Evolutionary conservation across 169 alveolate species (phyloP), one percentile per base, ranked within the genome.

Genomic region (Hepatocystis sp.): DNA sequence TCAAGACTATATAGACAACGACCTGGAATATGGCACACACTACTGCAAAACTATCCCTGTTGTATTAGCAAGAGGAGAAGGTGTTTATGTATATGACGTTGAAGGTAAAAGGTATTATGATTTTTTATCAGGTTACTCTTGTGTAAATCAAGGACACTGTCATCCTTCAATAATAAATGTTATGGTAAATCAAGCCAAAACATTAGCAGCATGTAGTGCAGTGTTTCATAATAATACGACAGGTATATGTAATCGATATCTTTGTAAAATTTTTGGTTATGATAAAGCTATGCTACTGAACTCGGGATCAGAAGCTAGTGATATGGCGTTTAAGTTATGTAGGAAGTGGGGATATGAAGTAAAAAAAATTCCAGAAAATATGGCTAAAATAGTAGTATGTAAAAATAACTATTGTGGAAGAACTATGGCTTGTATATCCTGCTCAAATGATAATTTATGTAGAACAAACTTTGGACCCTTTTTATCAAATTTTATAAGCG

Each of bases 271-370:
- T 36, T 94, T 97, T 60, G 97, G 97, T 36, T 95, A 91, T 66
- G 96, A 95, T 34, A 95, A 94, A 78, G 94, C 95, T n/a, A 90
- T 96, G 39, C 96, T 96, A 34, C 94, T 96, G 98, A 97, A 95
- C 81, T 92, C 98, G 0, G 99, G 99, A 52, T 97, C 94, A 0
- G 98, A 94, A 66, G 98, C 97, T 3, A 97, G 96, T 23, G 99
- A 97, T 84, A 93, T 98, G 0, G 98, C 98, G 28, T 90, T 94
- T 51, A 97, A 97, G 86, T 66, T 96, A 19, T 97, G 97, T 2
- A 95, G 99, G 65, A 93, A 97, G 84, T 97, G 99, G 99, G 99
- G 97, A 7, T 97, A 97, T 84, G 96, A 91, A 15, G 94, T 93
- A 47, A 97, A 97, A 89, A 95, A 95, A 21, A 91, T 95, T 21